A percentile compares a stretch with the other conserved stretches of the same genome.
Conservation (phyloP, 1,284 basidiomycete genomes). For the Cronartium ribicola region DNA sequence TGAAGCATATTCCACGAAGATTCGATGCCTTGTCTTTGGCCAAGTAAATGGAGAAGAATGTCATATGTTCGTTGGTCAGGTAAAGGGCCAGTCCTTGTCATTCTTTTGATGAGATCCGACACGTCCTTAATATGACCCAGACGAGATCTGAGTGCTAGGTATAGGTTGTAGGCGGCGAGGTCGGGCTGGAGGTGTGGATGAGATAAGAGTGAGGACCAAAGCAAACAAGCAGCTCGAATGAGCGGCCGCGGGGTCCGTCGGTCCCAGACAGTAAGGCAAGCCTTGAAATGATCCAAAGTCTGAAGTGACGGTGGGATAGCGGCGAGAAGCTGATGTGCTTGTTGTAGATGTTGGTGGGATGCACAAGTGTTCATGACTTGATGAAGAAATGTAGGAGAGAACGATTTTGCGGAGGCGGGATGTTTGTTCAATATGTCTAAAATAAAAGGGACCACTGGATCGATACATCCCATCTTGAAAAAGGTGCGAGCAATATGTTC, state of each 20-base stretch:
- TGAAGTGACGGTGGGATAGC: conserved; percentile 13
- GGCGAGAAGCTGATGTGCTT: conserved; percentile 24
- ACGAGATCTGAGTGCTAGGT: conserved; percentile 25
- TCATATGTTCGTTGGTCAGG: conserved; percentile 24
- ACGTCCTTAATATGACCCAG: conserved; percentile 31
- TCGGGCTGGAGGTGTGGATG: conserved; percentile 29
- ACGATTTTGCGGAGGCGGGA: conserved; percentile 1
- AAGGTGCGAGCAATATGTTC: conserved; percentile 18
- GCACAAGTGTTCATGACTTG: conserved; percentile 33
- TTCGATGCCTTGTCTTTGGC: conserved; percentile 14
- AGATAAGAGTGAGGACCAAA: conserved; percentile 28
- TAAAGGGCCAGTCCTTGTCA: conserved; percentile 15
- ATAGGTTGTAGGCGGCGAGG: conserved; percentile 33
- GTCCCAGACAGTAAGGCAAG: conserved; percentile 34
- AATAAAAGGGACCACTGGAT: conserved; percentile 14
- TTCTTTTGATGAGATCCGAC: conserved; percentile 5
- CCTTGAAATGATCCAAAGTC: conserved; percentile 37
- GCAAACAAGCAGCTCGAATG: conserved; percentile 19
- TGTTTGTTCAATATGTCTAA: conserved; percentile 19
- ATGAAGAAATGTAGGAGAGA: conserved; percentile 24
- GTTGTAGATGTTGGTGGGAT: conserved; percentile 24
- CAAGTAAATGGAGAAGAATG: conserved; percentile 23
- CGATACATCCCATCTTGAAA: conserved; percentile 24
- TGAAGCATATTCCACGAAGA: conserved; percentile 10
- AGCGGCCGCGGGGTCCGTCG: conserved; percentile 28